Percentiles rank a stretch among this genome's conserved stretches.
phyloP scores from a whole-genome alignment of 345 rosid genomes.

The Mallotus nudiflorus region DNA sequence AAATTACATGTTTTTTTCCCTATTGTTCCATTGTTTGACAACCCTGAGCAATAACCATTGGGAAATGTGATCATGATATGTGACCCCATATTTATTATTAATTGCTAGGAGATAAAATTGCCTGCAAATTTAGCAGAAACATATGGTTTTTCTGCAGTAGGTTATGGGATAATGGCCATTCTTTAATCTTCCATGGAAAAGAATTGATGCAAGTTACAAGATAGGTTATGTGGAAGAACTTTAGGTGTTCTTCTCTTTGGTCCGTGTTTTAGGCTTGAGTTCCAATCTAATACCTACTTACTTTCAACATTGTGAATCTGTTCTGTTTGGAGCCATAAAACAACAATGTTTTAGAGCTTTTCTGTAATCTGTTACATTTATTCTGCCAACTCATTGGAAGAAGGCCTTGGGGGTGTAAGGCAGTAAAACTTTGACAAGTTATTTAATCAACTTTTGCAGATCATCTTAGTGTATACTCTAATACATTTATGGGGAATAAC shows the following conservation, averaged over 20 bases:
- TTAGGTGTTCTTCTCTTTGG: too few species aligned
- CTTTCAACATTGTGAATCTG: too few species aligned
- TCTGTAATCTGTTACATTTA: neutral
- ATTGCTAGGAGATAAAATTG: neutral
- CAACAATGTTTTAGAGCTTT: too few species aligned
- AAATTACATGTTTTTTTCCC: conserved; percentile 4
- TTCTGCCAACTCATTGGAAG: neutral
- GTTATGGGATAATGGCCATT: too few species aligned
- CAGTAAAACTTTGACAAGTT: too few species aligned
- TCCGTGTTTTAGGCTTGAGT: too few species aligned
- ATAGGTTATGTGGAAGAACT: too few species aligned
- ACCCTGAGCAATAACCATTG: conserved; percentile 8
- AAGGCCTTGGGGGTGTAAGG: neutral
- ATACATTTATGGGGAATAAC: neutral
- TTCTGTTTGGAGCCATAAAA: too few species aligned
- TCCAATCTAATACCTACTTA: too few species aligned
- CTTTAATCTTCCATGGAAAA: too few species aligned
- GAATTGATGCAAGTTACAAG: too few species aligned
- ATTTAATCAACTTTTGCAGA: neutral
- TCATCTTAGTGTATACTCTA: neutral
- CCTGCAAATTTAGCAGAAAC: neutral
- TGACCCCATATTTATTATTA: neutral
- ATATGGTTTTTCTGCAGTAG: too few species aligned
- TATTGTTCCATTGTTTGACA: neutral
- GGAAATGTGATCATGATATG: conserved; percentile 3